A percentile compares a stretch with the other conserved stretches of the same genome.
Conservation (phyloP, 345 rosid species). For the Clarkia xantiana region DNA sequence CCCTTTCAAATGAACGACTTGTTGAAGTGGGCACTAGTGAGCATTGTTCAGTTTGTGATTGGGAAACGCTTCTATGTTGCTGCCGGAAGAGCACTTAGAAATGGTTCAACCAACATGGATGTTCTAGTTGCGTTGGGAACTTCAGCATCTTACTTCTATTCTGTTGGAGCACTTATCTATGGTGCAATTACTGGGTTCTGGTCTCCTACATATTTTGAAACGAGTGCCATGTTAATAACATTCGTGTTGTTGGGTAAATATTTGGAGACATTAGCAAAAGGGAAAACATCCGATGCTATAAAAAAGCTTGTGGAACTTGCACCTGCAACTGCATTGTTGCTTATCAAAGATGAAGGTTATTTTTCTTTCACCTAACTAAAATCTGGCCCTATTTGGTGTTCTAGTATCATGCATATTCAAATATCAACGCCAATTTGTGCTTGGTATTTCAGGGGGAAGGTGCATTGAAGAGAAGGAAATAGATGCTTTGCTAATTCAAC, state of each 20-base stretch:
- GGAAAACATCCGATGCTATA: constrained; percentile 96
- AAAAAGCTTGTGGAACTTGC: constrained; percentile 93
- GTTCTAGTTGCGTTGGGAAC: constrained; percentile 95
- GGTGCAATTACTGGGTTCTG: constrained; percentile 90
- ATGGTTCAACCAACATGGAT: constrained; percentile 98
- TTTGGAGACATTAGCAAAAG: constrained; percentile 93
- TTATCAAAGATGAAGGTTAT: constrained; percentile 69
- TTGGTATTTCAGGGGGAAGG: constrained; percentile 39
- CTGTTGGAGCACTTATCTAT: constrained; percentile 84
- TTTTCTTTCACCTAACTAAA: background rate
- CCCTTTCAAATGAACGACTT: constrained; percentile 92
- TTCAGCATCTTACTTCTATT: constrained; percentile 88
- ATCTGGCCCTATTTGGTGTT: background rate
- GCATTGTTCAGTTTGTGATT: constrained; percentile 80
- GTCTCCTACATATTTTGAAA: constrained; percentile 96
- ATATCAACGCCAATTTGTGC: no score
- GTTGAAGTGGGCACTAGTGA: constrained; percentile 94
- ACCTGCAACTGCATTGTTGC: constrained; percentile 82
- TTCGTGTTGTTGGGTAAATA: constrained; percentile 94
- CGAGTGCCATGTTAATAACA: constrained; percentile 96
- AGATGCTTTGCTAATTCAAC: constrained; percentile 84
- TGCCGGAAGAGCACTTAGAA: constrained; percentile 96
- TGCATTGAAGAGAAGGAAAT: constrained; percentile 69
- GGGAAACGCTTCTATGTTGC: constrained; percentile 96
- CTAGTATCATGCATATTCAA: no score